phyloP scores from a whole-genome alignment of 169 alveolate genomes.

The Hepatocystis sp. region DNA sequence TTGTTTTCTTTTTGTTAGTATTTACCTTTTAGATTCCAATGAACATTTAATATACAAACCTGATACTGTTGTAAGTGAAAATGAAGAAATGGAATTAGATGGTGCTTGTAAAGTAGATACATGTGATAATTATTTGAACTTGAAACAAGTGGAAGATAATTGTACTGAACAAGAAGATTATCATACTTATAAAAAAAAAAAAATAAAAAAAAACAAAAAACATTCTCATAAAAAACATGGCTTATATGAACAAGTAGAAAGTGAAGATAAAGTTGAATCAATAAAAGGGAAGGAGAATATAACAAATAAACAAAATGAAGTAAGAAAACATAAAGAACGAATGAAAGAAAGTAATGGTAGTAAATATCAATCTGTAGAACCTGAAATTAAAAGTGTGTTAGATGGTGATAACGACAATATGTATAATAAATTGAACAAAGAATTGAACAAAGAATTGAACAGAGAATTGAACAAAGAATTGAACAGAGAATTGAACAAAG shows the following conservation, averaged over 20 bases:
- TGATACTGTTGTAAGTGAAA: conserved; percentile 30
- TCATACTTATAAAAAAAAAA: conserved; percentile 8
- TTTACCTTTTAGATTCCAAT: conserved; percentile 37
- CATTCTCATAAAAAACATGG: background rate
- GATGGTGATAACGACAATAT: too few relatives aligned
- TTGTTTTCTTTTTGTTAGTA: conserved; percentile 62
- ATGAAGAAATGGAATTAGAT: background rate
- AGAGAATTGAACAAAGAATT: conserved; percentile 15
- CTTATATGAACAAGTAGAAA: background rate
- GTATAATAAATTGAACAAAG: too few relatives aligned
- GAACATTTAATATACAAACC: conserved; percentile 36
- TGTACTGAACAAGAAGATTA: background rate
- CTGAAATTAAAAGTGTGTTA: too few relatives aligned
- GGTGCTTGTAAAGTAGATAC: background rate
- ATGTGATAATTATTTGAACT: background rate
- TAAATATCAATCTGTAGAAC: background rate
- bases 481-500: background rate
- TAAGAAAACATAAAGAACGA: background rate
- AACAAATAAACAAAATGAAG: background rate
- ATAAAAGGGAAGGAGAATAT: conserved; percentile 5
- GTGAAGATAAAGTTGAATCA: background rate
- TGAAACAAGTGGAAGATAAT: conserved; percentile 1
- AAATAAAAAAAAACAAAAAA: conserved; percentile 1
- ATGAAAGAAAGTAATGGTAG: background rate
- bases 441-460: conserved; percentile 21